A percentile compares a stretch with the other conserved stretches of the same genome.
phyloP scores from a whole-genome alignment of 176 grass and related monocot species.

The Tuctoria greenei region DNA sequence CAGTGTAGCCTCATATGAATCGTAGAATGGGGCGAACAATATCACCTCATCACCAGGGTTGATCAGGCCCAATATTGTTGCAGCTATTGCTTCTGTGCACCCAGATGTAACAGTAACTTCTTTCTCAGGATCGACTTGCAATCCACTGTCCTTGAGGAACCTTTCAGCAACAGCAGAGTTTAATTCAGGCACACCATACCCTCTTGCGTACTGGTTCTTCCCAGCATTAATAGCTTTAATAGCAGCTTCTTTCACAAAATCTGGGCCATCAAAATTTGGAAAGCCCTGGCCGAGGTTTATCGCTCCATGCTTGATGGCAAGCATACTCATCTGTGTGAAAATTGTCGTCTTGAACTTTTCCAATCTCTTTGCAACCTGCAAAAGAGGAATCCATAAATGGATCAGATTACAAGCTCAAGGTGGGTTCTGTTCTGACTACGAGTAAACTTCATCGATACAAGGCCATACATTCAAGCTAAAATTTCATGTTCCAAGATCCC shows the following conservation, averaged over 20 bases:
- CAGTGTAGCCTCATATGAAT: slow-evolving; percentile 80
- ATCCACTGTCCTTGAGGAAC: slow-evolving; percentile 74
- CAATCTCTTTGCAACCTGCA: slow-evolving; percentile 81
- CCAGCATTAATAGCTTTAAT: slow-evolving; percentile 84
- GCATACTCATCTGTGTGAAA: slow-evolving; percentile 98
- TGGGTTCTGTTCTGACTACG: not conserved
- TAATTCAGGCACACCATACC: slow-evolving; percentile 77
- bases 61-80: slow-evolving; percentile 83
- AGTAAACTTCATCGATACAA: slow-evolving; percentile 12
- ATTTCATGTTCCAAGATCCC: not conserved
- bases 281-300: slow-evolving; percentile 98
- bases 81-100: slow-evolving; percentile 97
- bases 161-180: slow-evolving; percentile 69
- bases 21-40: slow-evolving; percentile 93
- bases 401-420: slow-evolving; percentile 18
- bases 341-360: slow-evolving; percentile 98
- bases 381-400: not conserved
- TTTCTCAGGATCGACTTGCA: slow-evolving; percentile 76
- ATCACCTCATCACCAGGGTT: slow-evolving; percentile 97
- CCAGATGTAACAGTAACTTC: slow-evolving; percentile 96
- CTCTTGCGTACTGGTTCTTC: slow-evolving; percentile 95
- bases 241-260: slow-evolving; percentile 89
- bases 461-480: not conserved
- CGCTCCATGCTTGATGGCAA: slow-evolving; percentile 89
- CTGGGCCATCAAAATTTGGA: slow-evolving; percentile 96